Conservation (phyloP, 495 filamentous ascomycete species). For the Aspergillus bridgeri region DNA sequence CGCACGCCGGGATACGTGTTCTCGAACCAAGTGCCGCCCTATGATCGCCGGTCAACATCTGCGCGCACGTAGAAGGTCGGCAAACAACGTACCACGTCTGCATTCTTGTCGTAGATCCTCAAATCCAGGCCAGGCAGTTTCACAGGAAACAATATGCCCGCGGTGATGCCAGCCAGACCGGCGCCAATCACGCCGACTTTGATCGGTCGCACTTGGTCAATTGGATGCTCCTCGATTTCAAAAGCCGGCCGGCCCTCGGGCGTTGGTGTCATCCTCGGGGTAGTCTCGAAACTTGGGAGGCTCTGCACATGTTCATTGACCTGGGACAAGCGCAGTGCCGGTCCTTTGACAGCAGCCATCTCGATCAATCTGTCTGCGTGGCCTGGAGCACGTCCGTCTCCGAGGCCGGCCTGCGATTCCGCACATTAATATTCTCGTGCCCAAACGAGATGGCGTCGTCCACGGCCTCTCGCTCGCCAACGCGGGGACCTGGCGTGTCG, state of each 20-base stretch:
- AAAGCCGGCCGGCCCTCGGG: conserved; percentile 18
- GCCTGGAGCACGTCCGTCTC: not conserved
- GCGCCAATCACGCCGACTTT: conserved; percentile 54
- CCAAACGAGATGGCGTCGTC: not conserved
- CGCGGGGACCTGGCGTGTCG: not conserved
- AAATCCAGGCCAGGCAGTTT: conserved; percentile 52
- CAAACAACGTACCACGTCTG: conserved; percentile 42
- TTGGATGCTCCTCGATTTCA: conserved; percentile 38
- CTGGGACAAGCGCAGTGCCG: not conserved
- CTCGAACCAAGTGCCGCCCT: conserved; percentile 55
- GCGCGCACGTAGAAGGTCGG: not conserved
- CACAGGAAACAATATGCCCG: conserved; percentile 46
- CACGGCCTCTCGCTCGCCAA: not conserved
- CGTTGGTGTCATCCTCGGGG: not conserved
- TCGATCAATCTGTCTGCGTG: not conserved
- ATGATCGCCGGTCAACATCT: not conserved
- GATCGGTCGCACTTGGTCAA: conserved; percentile 38
- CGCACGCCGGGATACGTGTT: conserved; percentile 58
- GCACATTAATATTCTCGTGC: not conserved
- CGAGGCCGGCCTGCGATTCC: not conserved
- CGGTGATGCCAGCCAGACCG: conserved; percentile 48
- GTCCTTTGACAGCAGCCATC: conserved; percentile 3
- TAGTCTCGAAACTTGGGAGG: not conserved
- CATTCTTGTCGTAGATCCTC: conserved; percentile 55
- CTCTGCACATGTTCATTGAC: not conserved